Base-by-base conservation (phyloP, 768 basidiomycete species). In the Cystofilobasidium macerans region DNA sequence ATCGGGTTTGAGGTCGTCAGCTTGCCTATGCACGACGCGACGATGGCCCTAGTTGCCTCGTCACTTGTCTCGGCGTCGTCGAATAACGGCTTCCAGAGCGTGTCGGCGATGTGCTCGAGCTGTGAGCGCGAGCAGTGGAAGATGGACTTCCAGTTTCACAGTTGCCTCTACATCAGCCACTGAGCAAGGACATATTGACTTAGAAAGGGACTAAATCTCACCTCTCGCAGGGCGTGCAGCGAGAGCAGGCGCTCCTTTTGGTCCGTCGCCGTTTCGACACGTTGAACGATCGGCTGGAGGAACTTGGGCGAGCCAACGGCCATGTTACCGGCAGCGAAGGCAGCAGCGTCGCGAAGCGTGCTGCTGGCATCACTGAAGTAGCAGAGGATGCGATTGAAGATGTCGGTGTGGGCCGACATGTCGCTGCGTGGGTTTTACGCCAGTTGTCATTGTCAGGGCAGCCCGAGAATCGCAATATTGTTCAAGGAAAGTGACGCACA, bases 21-120 rank as follows among this genome's bases (percentile, higher is more conserved):
- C 76, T 97, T 95, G 38, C 95, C 95, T 22, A 99, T 82, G 74
- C 93, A 97, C 3, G 94, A 93, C 54, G 95, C 92, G 30, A 93
- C 90, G 42, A 97, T 89, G 73, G 95, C 97, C 58, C 93, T 80
- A 1, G 89, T 87, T 11, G 87, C 87, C 76, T 97, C 94, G 69
- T 94, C 94, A 20, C 77, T 75, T 69, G 84, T 86, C 67, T 89
- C 86, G 14, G 90, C 91, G 74, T 91, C 87, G 71, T 88, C 84
- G 74, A 98, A 94, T 18, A 99, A 81, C 4, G 94, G 93, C 2
- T 80, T 80, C 95, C 95, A 99, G 12, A 98, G 83, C 33, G 83
- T 77, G 65, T 97, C 91, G 0, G 94, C 92, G 48, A 94, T 84
- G 28, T 82, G 81, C 70, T 92, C 91, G 30, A 97, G 78, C 70